Percentiles rank a stretch among this genome's conserved stretches.
Conservation (phyloP, 2,329 filamentous ascomycete species). For the Aspergillus arachidicola region DNA sequence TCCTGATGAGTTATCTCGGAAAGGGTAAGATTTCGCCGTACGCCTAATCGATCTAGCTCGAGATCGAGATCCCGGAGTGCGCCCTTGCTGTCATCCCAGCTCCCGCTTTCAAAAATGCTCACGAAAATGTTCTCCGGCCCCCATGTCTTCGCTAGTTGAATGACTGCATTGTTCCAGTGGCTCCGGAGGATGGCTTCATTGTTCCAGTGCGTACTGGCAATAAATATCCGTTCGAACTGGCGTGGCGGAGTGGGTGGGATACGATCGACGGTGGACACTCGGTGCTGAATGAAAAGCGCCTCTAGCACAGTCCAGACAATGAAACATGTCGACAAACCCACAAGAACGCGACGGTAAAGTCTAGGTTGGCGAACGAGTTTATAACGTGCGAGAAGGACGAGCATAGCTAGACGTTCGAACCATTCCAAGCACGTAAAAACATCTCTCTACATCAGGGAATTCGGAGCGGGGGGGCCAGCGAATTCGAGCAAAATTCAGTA, state of each 20-base stretch:
- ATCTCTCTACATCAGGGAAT: no score
- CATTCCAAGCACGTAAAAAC: no score
- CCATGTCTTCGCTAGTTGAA: slow-evolving; percentile 58
- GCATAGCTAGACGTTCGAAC: no score
- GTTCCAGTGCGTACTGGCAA: slow-evolving; percentile 70
- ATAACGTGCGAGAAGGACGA: no score
- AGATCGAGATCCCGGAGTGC: slow-evolving; percentile 60
- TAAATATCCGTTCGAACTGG: slow-evolving; percentile 56
- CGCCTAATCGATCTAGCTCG: slow-evolving; percentile 53
- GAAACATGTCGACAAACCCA: slow-evolving; percentile 21
- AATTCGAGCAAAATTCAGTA: no score
- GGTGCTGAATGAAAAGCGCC: slow-evolving; percentile 20
- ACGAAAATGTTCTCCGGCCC: slow-evolving; percentile 69
- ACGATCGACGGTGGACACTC: slow-evolving; percentile 17
- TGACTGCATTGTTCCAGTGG: slow-evolving; percentile 65
- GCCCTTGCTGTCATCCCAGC: slow-evolving; percentile 70
- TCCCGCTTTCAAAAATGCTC: slow-evolving; percentile 69
- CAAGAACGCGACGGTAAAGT: slow-evolving; percentile 21
- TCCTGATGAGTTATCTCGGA: background rate
- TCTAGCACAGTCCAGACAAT: slow-evolving; percentile 25
- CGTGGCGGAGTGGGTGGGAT: slow-evolving; percentile 15
- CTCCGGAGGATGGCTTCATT: slow-evolving; percentile 31
- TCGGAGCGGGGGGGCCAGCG: no score
- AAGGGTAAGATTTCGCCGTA: background rate
- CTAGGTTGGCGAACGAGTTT: background rate